Evolutionary conservation across 306 rosid species (phyloP).

Genomic region (Cucurbita maxima): DNA sequence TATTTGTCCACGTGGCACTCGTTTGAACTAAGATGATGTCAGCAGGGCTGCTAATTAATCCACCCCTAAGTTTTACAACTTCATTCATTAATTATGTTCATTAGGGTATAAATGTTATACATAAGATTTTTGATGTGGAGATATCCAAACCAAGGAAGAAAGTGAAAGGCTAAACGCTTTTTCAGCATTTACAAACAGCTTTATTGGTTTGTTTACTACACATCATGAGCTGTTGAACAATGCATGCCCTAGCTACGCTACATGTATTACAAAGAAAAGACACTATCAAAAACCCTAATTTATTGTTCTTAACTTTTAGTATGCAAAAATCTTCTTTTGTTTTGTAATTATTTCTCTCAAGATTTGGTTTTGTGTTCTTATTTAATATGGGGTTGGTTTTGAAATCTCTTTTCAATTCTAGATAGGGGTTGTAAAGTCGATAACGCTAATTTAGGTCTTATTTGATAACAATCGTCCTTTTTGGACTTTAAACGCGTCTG

Average conservation of each 20-base stretch:
- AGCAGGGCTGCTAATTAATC: neutral
- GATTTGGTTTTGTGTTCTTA: neutral
- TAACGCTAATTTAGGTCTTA: neutral
- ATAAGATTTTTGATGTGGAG: neutral
- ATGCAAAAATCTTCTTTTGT: neutral
- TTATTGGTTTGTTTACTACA: conserved; percentile 17
- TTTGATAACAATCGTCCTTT: neutral
- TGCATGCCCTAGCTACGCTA: conserved; percentile 4
- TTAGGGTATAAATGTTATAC: neutral
- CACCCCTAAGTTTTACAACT: neutral
- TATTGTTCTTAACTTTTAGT: neutral
- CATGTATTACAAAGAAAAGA: neutral
- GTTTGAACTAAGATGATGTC: conserved; percentile 10
- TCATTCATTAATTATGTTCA: conserved; percentile 1
- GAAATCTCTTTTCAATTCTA: neutral
- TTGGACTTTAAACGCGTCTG: too few relatives aligned
- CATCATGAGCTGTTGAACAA: conserved; percentile 12
- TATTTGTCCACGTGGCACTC: too few relatives aligned
- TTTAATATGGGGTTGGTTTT: neutral
- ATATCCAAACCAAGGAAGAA: conserved; percentile 3
- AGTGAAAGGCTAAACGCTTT: neutral
- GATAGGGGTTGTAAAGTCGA: neutral
- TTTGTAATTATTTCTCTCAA: conserved; percentile 10
- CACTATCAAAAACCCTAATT: conserved; percentile 1
- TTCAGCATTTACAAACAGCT: conserved; percentile 15